These are phyloP conservation scores for Thelonectria olida DNA, from an alignment of 2,329 filamentous ascomycete species.

Conservation along the genomic window DNA sequence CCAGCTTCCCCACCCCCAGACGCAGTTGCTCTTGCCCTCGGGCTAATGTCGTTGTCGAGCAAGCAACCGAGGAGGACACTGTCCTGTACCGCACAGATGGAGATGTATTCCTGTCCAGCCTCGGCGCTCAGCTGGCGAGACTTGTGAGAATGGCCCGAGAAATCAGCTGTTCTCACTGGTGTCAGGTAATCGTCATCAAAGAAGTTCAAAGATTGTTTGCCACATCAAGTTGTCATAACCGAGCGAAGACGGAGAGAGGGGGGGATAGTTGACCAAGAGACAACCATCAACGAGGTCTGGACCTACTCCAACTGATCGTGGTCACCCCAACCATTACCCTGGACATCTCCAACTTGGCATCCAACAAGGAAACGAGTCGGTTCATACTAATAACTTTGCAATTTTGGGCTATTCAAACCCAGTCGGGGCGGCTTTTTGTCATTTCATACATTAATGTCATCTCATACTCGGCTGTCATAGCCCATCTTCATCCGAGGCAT, in stretches of 20 bases:
- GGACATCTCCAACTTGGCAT: neutral
- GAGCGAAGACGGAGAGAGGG: too few relatives aligned
- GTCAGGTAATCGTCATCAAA: neutral
- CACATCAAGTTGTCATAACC: neutral
- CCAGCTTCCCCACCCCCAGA: neutral
- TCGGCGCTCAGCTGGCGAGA: neutral
- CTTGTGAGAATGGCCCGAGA: neutral
- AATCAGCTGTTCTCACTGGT: neutral
- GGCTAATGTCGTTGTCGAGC: neutral
- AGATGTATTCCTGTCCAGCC: neutral
- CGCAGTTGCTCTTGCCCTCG: neutral
- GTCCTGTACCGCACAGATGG: neutral
- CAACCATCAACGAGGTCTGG: neutral
- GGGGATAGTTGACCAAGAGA: neutral
- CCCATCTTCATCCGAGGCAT: neutral
- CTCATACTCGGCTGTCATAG: neutral
- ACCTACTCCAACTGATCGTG: neutral
- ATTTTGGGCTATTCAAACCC: constrained; percentile 1
- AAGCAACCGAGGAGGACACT: neutral
- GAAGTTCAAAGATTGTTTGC: neutral
- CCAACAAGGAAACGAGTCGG: neutral
- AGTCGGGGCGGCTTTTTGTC: constrained; percentile 14
- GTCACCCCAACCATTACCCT: neutral
- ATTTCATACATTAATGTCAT: constrained; percentile 23
- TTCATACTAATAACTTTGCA: constrained; percentile 3